These are phyloP conservation scores for Penicillium steckii DNA, from an alignment of 495 filamentous ascomycete genomes.

Conservation along the genomic window DNA sequence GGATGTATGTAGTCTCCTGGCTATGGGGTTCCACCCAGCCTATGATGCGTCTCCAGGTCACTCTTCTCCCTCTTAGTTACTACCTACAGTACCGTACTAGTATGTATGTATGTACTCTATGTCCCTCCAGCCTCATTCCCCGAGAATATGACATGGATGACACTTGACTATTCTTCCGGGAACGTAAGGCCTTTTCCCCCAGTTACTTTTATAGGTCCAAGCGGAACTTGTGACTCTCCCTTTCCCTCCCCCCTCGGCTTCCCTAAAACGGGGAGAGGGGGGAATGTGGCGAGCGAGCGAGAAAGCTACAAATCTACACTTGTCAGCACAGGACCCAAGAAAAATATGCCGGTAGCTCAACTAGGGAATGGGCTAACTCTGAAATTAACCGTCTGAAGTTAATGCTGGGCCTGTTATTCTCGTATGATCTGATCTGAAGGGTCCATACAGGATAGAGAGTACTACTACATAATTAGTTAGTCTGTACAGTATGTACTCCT, in stretches of 20 bases:
- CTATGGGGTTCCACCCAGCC: constrained; percentile 2
- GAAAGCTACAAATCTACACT: constrained; percentile 6
- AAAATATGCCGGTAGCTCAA: constrained; percentile 24
- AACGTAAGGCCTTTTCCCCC: too few relatives aligned
- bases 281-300: constrained; percentile 14
- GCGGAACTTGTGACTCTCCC: not conserved
- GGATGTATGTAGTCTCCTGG: not conserved
- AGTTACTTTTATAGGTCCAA: not conserved
- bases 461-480: too few relatives aligned
- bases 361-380: constrained; percentile 15
- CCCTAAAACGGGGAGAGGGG: not conserved
- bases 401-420: not conserved
- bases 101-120: too few relatives aligned
- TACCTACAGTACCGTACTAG: too few relatives aligned
- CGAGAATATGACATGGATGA: not conserved
- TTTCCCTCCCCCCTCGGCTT: too few relatives aligned
- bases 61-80: too few relatives aligned
- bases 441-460: too few relatives aligned
- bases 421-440: constrained; percentile 5
- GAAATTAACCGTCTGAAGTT: not conserved
- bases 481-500: too few relatives aligned
- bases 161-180: too few relatives aligned
- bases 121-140: not conserved
- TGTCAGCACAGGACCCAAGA: constrained; percentile 14
- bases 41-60: not conserved